These are phyloP conservation scores for Babesia ovata DNA, from an alignment of 169 alveolate genomes.

Conservation along the genomic window DNA sequence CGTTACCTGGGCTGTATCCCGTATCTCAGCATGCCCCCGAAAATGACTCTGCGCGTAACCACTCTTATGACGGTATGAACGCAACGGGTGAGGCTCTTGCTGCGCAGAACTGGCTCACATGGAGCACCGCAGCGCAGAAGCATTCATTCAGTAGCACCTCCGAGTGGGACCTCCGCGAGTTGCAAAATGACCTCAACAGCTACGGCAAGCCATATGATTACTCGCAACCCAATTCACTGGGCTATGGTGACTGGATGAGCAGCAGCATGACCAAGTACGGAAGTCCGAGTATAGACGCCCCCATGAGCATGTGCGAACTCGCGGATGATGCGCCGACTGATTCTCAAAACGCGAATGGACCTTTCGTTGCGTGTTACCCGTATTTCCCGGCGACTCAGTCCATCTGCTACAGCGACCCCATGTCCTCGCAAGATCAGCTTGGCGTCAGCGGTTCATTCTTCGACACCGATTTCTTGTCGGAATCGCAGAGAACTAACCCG, in stretches of 20 bases:
- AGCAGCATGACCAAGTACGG: constrained; percentile 9
- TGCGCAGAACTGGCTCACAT: constrained; percentile 48
- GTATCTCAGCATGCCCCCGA: constrained; percentile 27
- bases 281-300: not conserved
- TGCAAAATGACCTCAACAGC: not conserved
- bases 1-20: constrained; percentile 25
- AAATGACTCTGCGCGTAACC: not conserved
- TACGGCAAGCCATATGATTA: not conserved
- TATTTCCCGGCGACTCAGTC: not conserved
- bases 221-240: not conserved
- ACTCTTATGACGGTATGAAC: constrained; percentile 11
- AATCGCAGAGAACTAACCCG: not conserved
- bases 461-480: not conserved
- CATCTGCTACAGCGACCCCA: constrained; percentile 13
- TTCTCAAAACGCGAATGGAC: not conserved
- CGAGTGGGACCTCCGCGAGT: constrained; percentile 59
- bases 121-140: constrained; percentile 4
- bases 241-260: constrained; percentile 25
- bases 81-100: constrained; percentile 19
- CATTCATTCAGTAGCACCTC: constrained; percentile 10
- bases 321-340: constrained; percentile 4
- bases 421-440: constrained; percentile 4
- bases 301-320: constrained; percentile 11
- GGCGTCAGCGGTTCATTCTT: not conserved
- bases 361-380: constrained; percentile 10